phyloP scores from a whole-genome alignment of 495 filamentous ascomycete species.

The Aspergillus hancockii region DNA sequence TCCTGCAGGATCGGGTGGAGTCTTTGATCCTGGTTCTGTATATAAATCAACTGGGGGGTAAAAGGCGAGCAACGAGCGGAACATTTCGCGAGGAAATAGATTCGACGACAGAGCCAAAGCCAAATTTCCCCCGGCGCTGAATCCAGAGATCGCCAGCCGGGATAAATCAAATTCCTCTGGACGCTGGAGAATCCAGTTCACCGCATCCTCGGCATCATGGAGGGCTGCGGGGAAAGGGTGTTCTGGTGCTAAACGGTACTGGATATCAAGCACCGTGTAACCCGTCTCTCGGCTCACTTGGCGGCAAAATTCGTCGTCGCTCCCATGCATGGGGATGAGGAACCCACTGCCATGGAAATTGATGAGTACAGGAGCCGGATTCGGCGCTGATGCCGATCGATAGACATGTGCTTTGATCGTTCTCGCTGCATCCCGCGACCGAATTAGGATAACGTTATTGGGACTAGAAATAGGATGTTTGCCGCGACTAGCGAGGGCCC shows the following conservation, averaged over 20 bases:
- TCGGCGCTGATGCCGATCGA: slow-evolving; percentile 22
- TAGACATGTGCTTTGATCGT: slow-evolving; percentile 51
- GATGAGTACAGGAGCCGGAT: slow-evolving; percentile 42
- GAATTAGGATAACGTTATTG: slow-evolving; percentile 39
- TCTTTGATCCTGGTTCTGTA: slow-evolving; percentile 22
- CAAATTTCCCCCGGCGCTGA: slow-evolving; percentile 49
- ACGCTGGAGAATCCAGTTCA: slow-evolving; percentile 34
- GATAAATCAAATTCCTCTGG: slow-evolving; percentile 36
- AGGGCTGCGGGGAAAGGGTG: slow-evolving; percentile 74
- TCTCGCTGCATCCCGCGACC: slow-evolving; percentile 42
- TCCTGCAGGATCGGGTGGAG: slow-evolving; percentile 25
- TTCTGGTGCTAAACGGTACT: slow-evolving; percentile 80
- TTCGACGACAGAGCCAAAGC: slow-evolving; percentile 38
- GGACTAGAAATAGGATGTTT: slow-evolving; percentile 22
- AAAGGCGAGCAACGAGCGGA: slow-evolving; percentile 41
- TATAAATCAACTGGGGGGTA: slow-evolving; percentile 44
- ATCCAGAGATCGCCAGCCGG: slow-evolving; percentile 44
- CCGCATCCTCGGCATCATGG: slow-evolving; percentile 61
- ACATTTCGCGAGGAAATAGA: slow-evolving; percentile 40
- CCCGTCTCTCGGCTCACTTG: slow-evolving; percentile 34
- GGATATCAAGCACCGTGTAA: slow-evolving; percentile 52
- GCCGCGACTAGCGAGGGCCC: slow-evolving; percentile 10
- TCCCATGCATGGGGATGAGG: slow-evolving; percentile 41
- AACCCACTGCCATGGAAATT: slow-evolving; percentile 51
- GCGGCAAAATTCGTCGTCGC: slow-evolving; percentile 45